Conservation (phyloP, 2,329 filamentous ascomycete species). For the Pseudogymnoascus sp. region DNA sequence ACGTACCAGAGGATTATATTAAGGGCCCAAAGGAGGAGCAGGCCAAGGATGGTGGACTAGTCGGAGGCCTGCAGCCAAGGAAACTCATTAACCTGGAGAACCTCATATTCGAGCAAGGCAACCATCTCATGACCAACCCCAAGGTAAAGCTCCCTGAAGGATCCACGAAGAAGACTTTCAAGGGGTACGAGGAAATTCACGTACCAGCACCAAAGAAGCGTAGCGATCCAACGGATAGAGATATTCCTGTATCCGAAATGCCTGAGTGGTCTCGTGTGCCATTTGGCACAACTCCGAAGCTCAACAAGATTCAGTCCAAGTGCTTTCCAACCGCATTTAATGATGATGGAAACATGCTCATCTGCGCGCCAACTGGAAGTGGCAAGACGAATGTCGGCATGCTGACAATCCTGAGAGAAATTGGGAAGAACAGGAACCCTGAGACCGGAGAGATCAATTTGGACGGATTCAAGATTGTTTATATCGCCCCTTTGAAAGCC, state of each 20-base stretch:
- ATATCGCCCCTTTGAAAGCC: conserved; percentile 92
- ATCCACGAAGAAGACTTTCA: conserved; percentile 90
- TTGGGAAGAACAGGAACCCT: conserved; percentile 87
- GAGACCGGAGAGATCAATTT: conserved; percentile 89
- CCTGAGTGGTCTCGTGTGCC: conserved; percentile 86
- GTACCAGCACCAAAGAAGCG: conserved; percentile 88
- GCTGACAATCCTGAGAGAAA: conserved; percentile 90
- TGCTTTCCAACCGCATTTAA: conserved; percentile 87
- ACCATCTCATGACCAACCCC: conserved; percentile 98
- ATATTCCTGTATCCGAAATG: conserved; percentile 77
- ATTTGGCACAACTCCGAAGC: conserved; percentile 75
- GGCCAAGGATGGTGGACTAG: conserved; percentile 55
- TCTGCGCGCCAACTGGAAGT: conserved; percentile 93
- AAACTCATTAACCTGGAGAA: conserved; percentile 92
- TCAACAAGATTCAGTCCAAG: conserved; percentile 93
- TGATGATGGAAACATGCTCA: conserved; percentile 93
- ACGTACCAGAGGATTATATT: conserved; percentile 55
- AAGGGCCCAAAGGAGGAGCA: conserved; percentile 44
- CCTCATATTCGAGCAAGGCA: conserved; percentile 92
- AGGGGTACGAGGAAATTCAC: conserved; percentile 97
- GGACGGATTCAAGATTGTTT: conserved; percentile 97
- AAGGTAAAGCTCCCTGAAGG: conserved; percentile 90
- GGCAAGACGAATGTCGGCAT: conserved; percentile 99
- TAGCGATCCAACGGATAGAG: conserved; percentile 67
- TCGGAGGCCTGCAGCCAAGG: conserved; percentile 77